Evolutionary conservation across 768 basidiomycete genomes (phyloP).

Genomic region (Lepiota venenata): DNA sequence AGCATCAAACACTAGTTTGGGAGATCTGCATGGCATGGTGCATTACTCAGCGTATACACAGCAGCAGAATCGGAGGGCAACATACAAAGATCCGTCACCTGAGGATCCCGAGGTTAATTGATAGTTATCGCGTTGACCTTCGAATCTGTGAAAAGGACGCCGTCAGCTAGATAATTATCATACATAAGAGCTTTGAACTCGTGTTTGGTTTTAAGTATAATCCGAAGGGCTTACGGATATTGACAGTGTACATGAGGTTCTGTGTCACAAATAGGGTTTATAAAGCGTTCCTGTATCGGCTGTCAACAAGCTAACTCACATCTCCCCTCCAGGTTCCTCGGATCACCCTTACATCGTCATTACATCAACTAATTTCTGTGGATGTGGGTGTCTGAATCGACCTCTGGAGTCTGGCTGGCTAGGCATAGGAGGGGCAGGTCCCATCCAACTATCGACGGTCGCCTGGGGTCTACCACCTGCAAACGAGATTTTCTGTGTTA

Average conservation of each 20-base stretch:
- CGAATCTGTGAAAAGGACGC: constrained; percentile 19
- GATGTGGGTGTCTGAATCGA: not conserved
- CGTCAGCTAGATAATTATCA: not conserved
- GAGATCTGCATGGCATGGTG: too few relatives aligned
- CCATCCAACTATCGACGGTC: constrained; percentile 26
- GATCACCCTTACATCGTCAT: constrained; percentile 23
- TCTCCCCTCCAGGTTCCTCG: constrained; percentile 36
- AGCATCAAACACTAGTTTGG: too few relatives aligned
- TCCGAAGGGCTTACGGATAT: constrained; percentile 26
- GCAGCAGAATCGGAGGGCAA: not conserved
- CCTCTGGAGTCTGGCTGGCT: constrained; percentile 30
- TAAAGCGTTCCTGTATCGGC: not conserved
- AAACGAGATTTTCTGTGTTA: not conserved
- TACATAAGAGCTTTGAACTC: not conserved
- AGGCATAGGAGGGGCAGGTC: constrained; percentile 27
- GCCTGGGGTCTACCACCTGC: constrained; percentile 31
- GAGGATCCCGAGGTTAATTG: constrained; percentile 32
- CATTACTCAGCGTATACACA: too few relatives aligned
- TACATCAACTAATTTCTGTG: not conserved
- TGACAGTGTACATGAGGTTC: constrained; percentile 33
- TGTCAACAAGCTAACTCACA: constrained; percentile 16
- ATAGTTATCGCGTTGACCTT: constrained; percentile 28
- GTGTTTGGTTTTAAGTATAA: not conserved
- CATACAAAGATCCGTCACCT: constrained; percentile 29
- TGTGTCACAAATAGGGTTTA: not conserved